Percentiles rank a stretch among this genome's conserved stretches.
phyloP scores from a whole-genome alignment of 768 basidiomycete genomes.

The Tylopilus sp. region DNA sequence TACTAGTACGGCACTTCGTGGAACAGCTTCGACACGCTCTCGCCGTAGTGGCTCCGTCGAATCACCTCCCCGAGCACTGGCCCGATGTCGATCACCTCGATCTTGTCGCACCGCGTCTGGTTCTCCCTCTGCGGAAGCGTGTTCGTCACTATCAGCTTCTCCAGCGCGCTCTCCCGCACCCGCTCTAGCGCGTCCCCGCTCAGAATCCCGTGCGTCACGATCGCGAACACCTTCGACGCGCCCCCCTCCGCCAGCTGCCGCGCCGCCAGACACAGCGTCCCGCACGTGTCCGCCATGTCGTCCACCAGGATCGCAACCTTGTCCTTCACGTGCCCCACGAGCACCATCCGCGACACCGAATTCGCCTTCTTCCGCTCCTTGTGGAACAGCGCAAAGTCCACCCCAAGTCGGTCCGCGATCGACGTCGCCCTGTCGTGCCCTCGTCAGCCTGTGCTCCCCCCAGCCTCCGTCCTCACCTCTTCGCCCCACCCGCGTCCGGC shows the following conservation, averaged over 20 bases:
- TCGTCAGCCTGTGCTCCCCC: slow-evolving; percentile 13
- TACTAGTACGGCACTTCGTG: slow-evolving; percentile 81
- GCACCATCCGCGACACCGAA: slow-evolving; percentile 90
- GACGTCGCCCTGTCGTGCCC: slow-evolving; percentile 76
- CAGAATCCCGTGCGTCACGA: slow-evolving; percentile 96
- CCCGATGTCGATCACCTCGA: slow-evolving; percentile 94
- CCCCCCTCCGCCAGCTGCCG: slow-evolving; percentile 87
- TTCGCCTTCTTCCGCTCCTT: slow-evolving; percentile 98
- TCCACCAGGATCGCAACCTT: slow-evolving; percentile 95
- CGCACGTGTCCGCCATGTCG: slow-evolving; percentile 98
- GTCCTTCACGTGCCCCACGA: slow-evolving; percentile 91
- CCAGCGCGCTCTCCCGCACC: slow-evolving; percentile 70
- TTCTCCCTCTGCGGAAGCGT: slow-evolving; percentile 89
- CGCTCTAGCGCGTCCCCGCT: slow-evolving; percentile 82
- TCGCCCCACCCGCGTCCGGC: slow-evolving; percentile 97
- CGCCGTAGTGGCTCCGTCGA: slow-evolving; percentile 94
- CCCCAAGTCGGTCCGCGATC: slow-evolving; percentile 91
- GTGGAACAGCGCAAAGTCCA: slow-evolving; percentile 99
- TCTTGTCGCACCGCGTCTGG: slow-evolving; percentile 65
- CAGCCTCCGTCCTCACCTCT: slow-evolving; percentile 56
- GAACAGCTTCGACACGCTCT: slow-evolving; percentile 86
- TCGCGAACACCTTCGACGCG: slow-evolving; percentile 78
- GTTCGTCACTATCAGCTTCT: slow-evolving; percentile 97
- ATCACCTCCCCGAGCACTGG: slow-evolving; percentile 96
- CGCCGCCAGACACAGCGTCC: slow-evolving; percentile 90